Percentiles rank a stretch among this genome's conserved stretches.
Evolutionary conservation across 192 early-diverging fungal genomes (phyloP).

Genomic region (Spizellomyces punctatus): DNA sequence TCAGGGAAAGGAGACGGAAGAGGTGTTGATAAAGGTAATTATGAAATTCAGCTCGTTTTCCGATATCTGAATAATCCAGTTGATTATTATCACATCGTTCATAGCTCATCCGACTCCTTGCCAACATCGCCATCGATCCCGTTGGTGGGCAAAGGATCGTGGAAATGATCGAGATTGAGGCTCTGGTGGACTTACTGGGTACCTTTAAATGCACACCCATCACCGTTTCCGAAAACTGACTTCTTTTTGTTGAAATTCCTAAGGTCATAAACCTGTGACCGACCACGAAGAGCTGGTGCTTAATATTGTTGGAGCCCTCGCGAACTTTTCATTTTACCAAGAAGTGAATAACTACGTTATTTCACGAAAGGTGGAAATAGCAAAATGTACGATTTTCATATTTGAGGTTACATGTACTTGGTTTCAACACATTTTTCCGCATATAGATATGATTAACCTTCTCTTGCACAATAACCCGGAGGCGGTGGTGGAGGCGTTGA

Average conservation of each 20-base stretch:
- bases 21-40: conserved; percentile 49
- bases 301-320: conserved; percentile 45
- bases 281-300: conserved; percentile 47
- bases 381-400: conserved; percentile 26
- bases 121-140: conserved; percentile 42
- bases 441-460: conserved; percentile 35
- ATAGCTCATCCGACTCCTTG: conserved; percentile 45
- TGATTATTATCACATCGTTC: neutral
- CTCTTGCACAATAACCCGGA: conserved; percentile 47
- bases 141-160: conserved; percentile 30
- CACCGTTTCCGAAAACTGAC: conserved; percentile 1
- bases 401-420: too few relatives aligned
- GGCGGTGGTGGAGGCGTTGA: conserved; percentile 36
- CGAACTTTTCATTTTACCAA: conserved; percentile 53
- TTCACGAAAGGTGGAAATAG: conserved; percentile 22
- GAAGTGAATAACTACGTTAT: conserved; percentile 25
- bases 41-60: neutral
- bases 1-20: conserved; percentile 24
- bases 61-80: neutral
- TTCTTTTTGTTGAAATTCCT: neutral
- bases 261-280: neutral
- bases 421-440: neutral
- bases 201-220: neutral
- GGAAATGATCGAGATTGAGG: conserved; percentile 50
- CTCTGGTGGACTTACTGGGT: conserved; percentile 45